These are phyloP conservation scores for Mycena venus DNA, from an alignment of 768 basidiomycete genomes.

Conservation along the genomic window DNA sequence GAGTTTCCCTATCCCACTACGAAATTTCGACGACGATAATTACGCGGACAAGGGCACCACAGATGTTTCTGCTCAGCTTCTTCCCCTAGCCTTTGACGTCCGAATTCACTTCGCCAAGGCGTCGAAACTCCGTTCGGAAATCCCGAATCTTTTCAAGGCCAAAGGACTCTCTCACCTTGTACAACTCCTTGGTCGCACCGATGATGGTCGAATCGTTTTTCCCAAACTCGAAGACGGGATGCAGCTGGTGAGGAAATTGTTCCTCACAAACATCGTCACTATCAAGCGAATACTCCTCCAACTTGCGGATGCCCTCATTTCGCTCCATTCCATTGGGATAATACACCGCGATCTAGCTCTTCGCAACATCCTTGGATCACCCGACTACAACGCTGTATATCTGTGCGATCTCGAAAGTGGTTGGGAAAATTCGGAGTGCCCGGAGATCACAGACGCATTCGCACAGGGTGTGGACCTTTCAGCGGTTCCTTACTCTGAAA, in stretches of 20 bases:
- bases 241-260: not conserved
- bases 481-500: conserved; percentile 20
- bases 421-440: conserved; percentile 14
- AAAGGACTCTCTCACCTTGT: conserved; percentile 23
- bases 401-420: conserved; percentile 22
- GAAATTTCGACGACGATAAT: not conserved
- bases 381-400: conserved; percentile 3
- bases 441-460: conserved; percentile 17
- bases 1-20: not conserved
- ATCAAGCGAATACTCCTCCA: not conserved
- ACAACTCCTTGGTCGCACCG: conserved; percentile 21
- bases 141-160: conserved; percentile 11
- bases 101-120: conserved; percentile 13
- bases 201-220: conserved; percentile 18
- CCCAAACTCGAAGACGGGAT: not conserved
- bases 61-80: not conserved
- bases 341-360: conserved; percentile 4
- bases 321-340: not conserved
- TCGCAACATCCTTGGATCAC: not conserved
- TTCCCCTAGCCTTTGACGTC: conserved; percentile 18
- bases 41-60: not conserved
- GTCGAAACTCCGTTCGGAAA: not conserved
- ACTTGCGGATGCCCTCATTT: not conserved
- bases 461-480: not conserved
- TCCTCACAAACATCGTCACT: not conserved